Evolutionary conservation across 805 yeast species (phyloP), one percentile per base, ranked within the genome.

Genomic region (Cyberlindnera sargentensis): DNA sequence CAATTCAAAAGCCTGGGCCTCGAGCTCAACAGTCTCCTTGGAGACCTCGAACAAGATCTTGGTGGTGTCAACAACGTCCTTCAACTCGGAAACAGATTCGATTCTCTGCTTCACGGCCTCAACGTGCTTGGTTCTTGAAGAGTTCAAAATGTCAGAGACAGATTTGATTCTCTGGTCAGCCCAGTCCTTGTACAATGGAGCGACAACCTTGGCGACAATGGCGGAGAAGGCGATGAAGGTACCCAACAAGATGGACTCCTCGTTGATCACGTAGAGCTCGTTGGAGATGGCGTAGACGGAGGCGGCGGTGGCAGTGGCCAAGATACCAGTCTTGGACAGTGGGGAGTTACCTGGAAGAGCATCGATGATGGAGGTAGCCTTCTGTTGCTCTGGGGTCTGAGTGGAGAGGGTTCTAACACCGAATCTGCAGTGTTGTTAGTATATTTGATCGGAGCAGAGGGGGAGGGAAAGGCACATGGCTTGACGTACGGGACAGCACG

Each of bases 251-350:
- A 88, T 78, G 61, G 96, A 76, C 77, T 93, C 99, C 64, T 89
- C 97, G 70, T 91, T 95, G 62, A 93, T 75, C 56, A 93, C 86
- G 70, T 90, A 83, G 56, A 93, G 76, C 69, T 88, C 95, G 70
- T 87, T 88, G 60, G 96, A 84, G 64, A 93, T 82, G 53, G 96
- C 96, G 71, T 89, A 93, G 56, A 91, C 67, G 48, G 95, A 82
- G 45, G 95, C 98, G 50, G 97, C 97, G 48, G 96, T 80, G 49
- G 91, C 78, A 43, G 99, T 90, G 60, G 96, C 96, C 61, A 93
- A 74, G 62, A 90, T 77, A 63, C 97, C 96, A 50, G 97, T 88
- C 80, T 93, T 93, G 55, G 96, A 79, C 56, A 91, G 67, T 57
- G 78, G 73, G 61, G 80, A 78, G 80, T 78, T 83, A 66, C 97